Evolutionary conservation across 2,329 filamentous ascomycete genomes (phyloP).

Genomic region (Hypoxylon sp.): DNA sequence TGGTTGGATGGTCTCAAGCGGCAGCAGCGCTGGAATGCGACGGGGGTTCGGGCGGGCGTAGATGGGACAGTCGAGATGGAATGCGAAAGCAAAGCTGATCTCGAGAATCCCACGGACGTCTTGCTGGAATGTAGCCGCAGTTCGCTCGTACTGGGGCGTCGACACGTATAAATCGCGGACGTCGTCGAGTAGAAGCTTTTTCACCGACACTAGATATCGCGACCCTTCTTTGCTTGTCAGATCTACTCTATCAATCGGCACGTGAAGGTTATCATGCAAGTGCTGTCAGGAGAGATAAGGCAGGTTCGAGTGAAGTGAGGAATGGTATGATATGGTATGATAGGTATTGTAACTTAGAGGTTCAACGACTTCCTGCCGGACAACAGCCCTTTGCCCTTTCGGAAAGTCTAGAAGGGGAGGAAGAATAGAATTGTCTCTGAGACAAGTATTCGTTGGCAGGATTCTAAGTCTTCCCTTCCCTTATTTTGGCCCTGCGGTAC

Average conservation of each 20-base stretch:
- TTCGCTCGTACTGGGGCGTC: constrained; percentile 7
- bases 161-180: constrained; percentile 27
- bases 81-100: constrained; percentile 41
- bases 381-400: constrained; percentile 42
- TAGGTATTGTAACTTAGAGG: constrained; percentile 51
- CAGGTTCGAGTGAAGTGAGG: constrained; percentile 29
- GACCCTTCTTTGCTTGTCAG: constrained; percentile 44
- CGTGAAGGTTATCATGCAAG: constrained; percentile 33
- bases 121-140: constrained; percentile 40
- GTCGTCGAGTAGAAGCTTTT: constrained; percentile 4
- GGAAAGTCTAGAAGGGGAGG: constrained; percentile 41
- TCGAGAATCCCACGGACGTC: constrained; percentile 38
- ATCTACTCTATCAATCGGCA: constrained; percentile 42
- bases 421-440: constrained; percentile 44
- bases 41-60: constrained; percentile 25
- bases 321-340: constrained; percentile 35
- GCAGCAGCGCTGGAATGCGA: constrained; percentile 48
- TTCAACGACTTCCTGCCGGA: constrained; percentile 43
- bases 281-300: constrained; percentile 21
- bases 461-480: constrained; percentile 42
- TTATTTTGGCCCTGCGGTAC: constrained; percentile 42
- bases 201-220: constrained; percentile 28
- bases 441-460: constrained; percentile 44
- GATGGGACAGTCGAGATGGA: constrained; percentile 40
- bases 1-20: constrained; percentile 42